A percentile compares a stretch with the other conserved stretches of the same genome.
Evolutionary conservation across 805 yeast species (phyloP).

Genomic region (Saccharomycopsis fermentans): DNA sequence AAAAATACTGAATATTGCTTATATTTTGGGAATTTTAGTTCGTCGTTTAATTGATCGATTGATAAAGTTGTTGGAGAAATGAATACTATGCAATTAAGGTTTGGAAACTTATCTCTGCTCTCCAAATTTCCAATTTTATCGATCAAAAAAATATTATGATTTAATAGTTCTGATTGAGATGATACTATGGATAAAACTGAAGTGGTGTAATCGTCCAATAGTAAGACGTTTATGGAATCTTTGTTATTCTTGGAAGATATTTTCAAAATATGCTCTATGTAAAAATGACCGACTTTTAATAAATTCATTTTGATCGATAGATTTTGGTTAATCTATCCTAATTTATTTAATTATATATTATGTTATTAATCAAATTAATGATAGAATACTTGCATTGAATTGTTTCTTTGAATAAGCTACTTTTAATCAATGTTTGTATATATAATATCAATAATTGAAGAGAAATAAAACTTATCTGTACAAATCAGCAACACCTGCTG

Average conservation of each 20-base stretch:
- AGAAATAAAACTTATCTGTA: too few species aligned
- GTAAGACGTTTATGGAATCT: slow-evolving; percentile 49
- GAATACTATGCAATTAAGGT: slow-evolving; percentile 71
- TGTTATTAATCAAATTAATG: too few species aligned
- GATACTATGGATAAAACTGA: slow-evolving; percentile 79
- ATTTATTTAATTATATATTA: too few species aligned
- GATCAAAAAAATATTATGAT: slow-evolving; percentile 75
- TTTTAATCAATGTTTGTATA: too few species aligned
- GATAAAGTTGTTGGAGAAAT: slow-evolving; percentile 63
- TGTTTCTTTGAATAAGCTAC: too few species aligned
- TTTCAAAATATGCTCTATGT: slow-evolving; percentile 29
- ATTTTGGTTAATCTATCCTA: too few species aligned
- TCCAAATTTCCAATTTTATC: slow-evolving; percentile 51
- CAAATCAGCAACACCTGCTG: too few species aligned
- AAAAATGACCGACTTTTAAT: slow-evolving; percentile 27
- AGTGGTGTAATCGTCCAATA: slow-evolving; percentile 74
- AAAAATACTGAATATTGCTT: slow-evolving; percentile 68
- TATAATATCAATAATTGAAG: too few species aligned
- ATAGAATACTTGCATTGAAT: too few species aligned
- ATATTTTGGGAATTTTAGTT: slow-evolving; percentile 71
- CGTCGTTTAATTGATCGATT: slow-evolving; percentile 49
- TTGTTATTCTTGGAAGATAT: slow-evolving; percentile 20
- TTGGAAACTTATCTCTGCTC: slow-evolving; percentile 61
- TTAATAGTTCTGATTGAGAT: slow-evolving; percentile 75
- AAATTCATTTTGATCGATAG: slow-evolving; percentile 30